A percentile compares a stretch with the other conserved stretches of the same genome.
phyloP scores from a whole-genome alignment of 345 rosid species.

The Populus nigra region DNA sequence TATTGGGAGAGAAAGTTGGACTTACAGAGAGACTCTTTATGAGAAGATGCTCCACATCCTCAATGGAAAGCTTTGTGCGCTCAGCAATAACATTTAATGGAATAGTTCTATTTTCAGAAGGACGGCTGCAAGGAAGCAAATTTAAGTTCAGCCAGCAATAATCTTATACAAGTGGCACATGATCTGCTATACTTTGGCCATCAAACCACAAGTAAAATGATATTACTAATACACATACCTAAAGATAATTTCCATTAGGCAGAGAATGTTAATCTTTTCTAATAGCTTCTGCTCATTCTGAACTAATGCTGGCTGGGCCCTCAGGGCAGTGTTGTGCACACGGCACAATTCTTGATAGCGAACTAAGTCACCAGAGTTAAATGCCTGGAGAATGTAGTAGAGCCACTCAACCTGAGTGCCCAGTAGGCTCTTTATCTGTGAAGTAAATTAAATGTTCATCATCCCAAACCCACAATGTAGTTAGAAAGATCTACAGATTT shows the following conservation, averaged over 20 bases:
- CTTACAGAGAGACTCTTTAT: slow-evolving; percentile 98
- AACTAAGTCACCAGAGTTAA: slow-evolving; percentile 81
- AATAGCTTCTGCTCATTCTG: slow-evolving; percentile 82
- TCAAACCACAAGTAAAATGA: neutral
- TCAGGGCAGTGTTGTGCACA: slow-evolving; percentile 75
- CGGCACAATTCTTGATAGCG: slow-evolving; percentile 83
- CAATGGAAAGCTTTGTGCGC: slow-evolving; percentile 80
- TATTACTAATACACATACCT: slow-evolving; percentile 43
- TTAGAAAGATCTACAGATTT: neutral
- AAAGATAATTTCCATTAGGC: slow-evolving; percentile 96
- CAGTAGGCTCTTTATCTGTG: slow-evolving; percentile 84
- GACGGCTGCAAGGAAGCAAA: slow-evolving; percentile 60
- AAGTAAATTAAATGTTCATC: slow-evolving; percentile 14
- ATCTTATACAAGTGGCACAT: neutral
- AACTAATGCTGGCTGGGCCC: slow-evolving; percentile 92
- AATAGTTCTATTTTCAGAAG: slow-evolving; percentile 95
- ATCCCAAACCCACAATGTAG: neutral
- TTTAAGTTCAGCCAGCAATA: slow-evolving; percentile 11
- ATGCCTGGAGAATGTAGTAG: slow-evolving; percentile 89
- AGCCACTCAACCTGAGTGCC: slow-evolving; percentile 96
- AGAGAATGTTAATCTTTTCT: slow-evolving; percentile 96
- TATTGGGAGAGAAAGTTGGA: slow-evolving; percentile 3
- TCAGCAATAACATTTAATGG: slow-evolving; percentile 80
- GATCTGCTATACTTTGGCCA: neutral
- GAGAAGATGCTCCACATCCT: slow-evolving; percentile 95